Evolutionary conservation across 768 basidiomycete genomes (phyloP).

Genomic region (Russula sp.): DNA sequence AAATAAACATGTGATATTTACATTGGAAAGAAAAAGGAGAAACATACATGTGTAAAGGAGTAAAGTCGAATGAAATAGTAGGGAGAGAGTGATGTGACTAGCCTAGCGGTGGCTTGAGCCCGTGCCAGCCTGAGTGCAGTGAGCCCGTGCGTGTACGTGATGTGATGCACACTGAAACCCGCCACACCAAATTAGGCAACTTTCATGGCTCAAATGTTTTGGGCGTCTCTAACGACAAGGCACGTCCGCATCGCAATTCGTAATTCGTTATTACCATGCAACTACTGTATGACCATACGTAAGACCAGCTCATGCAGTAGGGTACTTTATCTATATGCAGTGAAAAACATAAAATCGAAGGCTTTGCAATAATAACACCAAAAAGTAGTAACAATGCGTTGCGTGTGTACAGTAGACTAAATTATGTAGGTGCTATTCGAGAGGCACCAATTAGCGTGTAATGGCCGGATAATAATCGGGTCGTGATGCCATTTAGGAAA

Average conservation of each 20-base stretch:
- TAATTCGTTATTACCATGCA: not conserved
- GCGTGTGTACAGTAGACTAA: too few relatives aligned
- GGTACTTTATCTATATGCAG: not conserved
- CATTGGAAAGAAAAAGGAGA: not conserved
- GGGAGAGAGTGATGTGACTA: not conserved
- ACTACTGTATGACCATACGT: not conserved
- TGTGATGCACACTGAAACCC: not conserved
- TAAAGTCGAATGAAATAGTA: not conserved
- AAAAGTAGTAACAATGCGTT: not conserved
- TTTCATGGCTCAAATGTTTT: not conserved
- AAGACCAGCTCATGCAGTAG: not conserved
- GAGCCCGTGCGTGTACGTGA: too few relatives aligned
- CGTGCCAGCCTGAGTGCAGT: too few relatives aligned
- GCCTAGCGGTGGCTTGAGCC: too few relatives aligned
- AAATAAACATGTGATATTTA: not conserved
- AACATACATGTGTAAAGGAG: slow-evolving; percentile 12
- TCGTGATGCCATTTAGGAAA: too few relatives aligned
- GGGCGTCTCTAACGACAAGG: not conserved
- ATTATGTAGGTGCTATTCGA: not conserved
- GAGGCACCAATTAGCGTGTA: too few relatives aligned
- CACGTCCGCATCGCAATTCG: not conserved
- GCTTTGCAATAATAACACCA: too few relatives aligned
- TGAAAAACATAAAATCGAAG: not conserved
- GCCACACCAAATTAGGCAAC: slow-evolving; percentile 2
- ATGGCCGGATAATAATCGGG: too few relatives aligned